Evolutionary conservation across 1,284 basidiomycete species (phyloP), one percentile per base, ranked within the genome.

Genomic region (Bjerkandera adusta): DNA sequence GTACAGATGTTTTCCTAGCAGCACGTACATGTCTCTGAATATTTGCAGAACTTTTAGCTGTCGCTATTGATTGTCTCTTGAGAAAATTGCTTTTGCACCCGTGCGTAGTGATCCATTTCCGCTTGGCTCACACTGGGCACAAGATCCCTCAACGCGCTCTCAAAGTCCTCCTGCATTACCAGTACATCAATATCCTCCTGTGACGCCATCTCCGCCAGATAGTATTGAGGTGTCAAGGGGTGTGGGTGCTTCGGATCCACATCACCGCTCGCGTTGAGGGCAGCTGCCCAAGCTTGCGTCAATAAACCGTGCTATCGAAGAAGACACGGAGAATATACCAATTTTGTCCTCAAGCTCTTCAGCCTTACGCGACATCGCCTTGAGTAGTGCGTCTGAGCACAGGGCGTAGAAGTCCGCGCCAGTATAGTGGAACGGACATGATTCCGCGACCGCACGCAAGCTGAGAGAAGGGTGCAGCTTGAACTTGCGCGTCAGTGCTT

Each of bases 321-420:
- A 32, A 16, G 37, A 36, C 3, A 36, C 34, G 22, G 25, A 11
- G 41, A 34, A 46, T 72, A 56, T 61, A 80, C 84, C 77, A 45
- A 94, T 85, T 51, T 77, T 81, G 5, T 61, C 62, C 52, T 97
- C 96, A 11, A 99, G 72, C 39, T 80, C 80, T 54, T 79, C 76
- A 0, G 97, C 94, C 55, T 89, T 93, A 35, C 90, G 75, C 20
- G 92, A 87, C 87, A 99, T 97, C 5, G 96, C 92, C 62, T 92
- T 92, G 39, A 99, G 76, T 77, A 99, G 85, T 1, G 96, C 94
- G 64, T 99, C 97, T 3, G 93, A 90, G 64, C 96, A 98, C 12
- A 99, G 72, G 0, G 97, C 96, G 69, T 99, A 99, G 57, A 99
- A 94, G 67, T 99, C 97, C 27, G 97, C 97, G 21, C 97, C 94